Evolutionary conservation across 2,329 filamentous ascomycete genomes (phyloP).

Genomic region (Botrytis squamosa): DNA sequence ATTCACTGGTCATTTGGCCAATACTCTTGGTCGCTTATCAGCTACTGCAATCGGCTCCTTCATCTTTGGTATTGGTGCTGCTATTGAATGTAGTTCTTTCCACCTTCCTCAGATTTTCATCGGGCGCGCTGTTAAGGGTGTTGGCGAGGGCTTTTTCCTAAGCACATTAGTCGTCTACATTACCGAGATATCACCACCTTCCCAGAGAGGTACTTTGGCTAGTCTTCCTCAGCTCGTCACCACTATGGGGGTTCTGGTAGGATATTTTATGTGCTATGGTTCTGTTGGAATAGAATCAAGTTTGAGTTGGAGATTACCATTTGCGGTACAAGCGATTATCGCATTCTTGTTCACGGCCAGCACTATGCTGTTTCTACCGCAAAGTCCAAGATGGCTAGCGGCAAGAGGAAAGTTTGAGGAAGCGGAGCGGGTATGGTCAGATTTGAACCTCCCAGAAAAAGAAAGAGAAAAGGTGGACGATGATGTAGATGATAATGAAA

Average conservation of each 20-base stretch:
- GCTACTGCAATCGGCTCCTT: constrained; percentile 51
- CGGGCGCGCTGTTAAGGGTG: constrained; percentile 54
- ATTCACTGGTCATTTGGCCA: constrained; percentile 55
- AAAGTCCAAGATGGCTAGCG: constrained; percentile 59
- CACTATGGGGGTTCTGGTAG: constrained; percentile 50
- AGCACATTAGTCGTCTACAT: constrained; percentile 59
- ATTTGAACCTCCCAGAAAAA: constrained; percentile 29
- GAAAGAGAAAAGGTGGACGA: constrained; percentile 34
- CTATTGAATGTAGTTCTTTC: constrained; percentile 50
- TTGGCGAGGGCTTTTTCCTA: constrained; percentile 59
- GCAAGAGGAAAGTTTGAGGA: constrained; percentile 48
- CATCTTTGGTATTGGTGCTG: constrained; percentile 53
- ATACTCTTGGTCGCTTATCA: constrained; percentile 50
- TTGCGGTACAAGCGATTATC: constrained; percentile 47
- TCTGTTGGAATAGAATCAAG: constrained; percentile 47
- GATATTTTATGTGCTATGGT: constrained; percentile 62
- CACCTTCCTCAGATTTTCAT: constrained; percentile 52
- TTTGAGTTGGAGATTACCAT: constrained; percentile 57
- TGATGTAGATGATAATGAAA: constrained; percentile 10
- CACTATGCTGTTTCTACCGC: constrained; percentile 47
- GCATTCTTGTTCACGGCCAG: constrained; percentile 43
- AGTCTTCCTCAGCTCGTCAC: constrained; percentile 54
- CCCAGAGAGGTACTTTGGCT: constrained; percentile 50
- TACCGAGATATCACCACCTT: constrained; percentile 57
- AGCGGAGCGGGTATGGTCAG: constrained; percentile 44